These are phyloP conservation scores for Blakeslea trispora DNA, from an alignment of 371 early-diverging fungal species.

Conservation along the genomic window DNA sequence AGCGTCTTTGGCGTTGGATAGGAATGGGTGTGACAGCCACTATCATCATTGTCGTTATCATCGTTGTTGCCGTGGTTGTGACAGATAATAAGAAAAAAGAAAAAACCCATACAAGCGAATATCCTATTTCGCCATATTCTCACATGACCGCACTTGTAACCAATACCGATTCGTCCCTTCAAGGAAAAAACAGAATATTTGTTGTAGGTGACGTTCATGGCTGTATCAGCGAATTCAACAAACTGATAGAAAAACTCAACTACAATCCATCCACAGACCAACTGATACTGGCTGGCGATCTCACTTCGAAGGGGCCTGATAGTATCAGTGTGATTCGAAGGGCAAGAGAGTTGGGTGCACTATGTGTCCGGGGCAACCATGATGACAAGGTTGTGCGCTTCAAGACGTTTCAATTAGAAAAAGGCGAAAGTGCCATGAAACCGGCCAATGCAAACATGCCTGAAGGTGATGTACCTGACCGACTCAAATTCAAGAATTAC, in stretches of 20 bases:
- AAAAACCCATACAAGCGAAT: slow-evolving; percentile 7
- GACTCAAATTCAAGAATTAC: slow-evolving; percentile 41
- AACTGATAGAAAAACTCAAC: slow-evolving; percentile 47
- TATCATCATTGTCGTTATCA: slow-evolving; percentile 35
- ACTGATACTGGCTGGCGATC: slow-evolving; percentile 70
- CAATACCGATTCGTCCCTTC: slow-evolving; percentile 11
- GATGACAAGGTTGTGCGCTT: slow-evolving; percentile 72
- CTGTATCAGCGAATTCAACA: slow-evolving; percentile 52
- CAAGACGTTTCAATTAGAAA: slow-evolving; percentile 47
- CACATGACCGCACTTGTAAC: slow-evolving; percentile 38
- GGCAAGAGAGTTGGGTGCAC: slow-evolving; percentile 53
- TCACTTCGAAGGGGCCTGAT: slow-evolving; percentile 71
- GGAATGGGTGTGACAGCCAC: slow-evolving; percentile 21
- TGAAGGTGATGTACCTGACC: slow-evolving; percentile 44
- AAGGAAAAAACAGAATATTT: slow-evolving; percentile 49
- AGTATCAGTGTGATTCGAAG: slow-evolving; percentile 62
- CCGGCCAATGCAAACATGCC: slow-evolving; percentile 28
- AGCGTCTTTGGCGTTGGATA: slow-evolving; percentile 24
- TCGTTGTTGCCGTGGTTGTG: slow-evolving; percentile 40
- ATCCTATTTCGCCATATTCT: slow-evolving; percentile 42
- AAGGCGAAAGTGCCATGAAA: slow-evolving; percentile 31
- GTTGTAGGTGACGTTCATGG: slow-evolving; percentile 80
- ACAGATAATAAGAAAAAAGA: slow-evolving; percentile 5
- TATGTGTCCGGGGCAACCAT: slow-evolving; percentile 78
- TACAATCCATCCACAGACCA: slow-evolving; percentile 51